These are phyloP conservation scores for Cydonia oblonga DNA, from an alignment of 331 rosid genomes.

Conservation along the genomic window DNA sequence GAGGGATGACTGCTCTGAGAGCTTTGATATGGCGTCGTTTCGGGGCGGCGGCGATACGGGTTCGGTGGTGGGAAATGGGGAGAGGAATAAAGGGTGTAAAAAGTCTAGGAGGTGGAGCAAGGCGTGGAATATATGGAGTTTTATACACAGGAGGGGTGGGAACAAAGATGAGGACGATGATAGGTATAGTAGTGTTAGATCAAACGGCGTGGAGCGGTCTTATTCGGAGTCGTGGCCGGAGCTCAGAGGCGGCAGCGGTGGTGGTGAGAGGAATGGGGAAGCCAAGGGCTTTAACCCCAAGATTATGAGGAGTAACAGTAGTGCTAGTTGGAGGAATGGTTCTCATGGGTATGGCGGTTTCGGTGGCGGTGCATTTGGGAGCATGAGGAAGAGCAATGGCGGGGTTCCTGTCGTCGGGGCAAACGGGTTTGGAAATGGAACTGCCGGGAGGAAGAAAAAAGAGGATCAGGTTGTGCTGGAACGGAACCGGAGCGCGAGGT, in stretches of 20 bases:
- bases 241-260: slow-evolving; percentile 41
- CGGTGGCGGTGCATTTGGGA: slow-evolving; percentile 35
- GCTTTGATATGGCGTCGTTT: slow-evolving; percentile 40
- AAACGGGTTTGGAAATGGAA: background rate
- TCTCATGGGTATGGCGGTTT: slow-evolving; percentile 21
- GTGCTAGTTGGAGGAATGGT: slow-evolving; percentile 82
- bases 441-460: slow-evolving; percentile 37
- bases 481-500: slow-evolving; percentile 73
- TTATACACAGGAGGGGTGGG: slow-evolving; percentile 54
- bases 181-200: slow-evolving; percentile 38
- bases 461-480: slow-evolving; percentile 68
- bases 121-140: slow-evolving; percentile 82
- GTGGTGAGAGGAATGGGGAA: slow-evolving; percentile 37
- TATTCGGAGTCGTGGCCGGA: slow-evolving; percentile 89
- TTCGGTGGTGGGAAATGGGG: slow-evolving; percentile 44
- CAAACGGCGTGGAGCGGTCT: slow-evolving; percentile 70
- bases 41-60: slow-evolving; percentile 30
- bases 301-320: slow-evolving; percentile 66
- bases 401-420: slow-evolving; percentile 24
- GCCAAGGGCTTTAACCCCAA: slow-evolving; percentile 47
- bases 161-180: slow-evolving; percentile 76
- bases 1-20: slow-evolving; percentile 73
- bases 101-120: slow-evolving; percentile 79
- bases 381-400: slow-evolving; percentile 57
- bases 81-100: slow-evolving; percentile 47